A percentile compares a stretch with the other conserved stretches of the same genome.
phyloP scores from a whole-genome alignment of 2,329 filamentous ascomycete genomes.

The Camptophora hylomeconis region DNA sequence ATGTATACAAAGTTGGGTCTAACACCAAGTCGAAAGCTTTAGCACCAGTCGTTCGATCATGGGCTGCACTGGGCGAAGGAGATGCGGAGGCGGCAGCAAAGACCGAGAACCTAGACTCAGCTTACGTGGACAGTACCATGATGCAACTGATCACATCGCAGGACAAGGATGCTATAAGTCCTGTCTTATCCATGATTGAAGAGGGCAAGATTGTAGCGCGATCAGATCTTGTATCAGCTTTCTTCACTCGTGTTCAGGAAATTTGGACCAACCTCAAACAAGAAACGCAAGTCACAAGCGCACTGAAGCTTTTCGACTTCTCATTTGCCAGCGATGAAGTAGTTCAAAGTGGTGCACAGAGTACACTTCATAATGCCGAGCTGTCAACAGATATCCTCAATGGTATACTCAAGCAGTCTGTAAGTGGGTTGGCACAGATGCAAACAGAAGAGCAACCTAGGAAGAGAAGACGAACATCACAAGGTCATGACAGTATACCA shows the following conservation, averaged over 20 bases:
- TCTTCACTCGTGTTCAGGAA: slow-evolving; percentile 55
- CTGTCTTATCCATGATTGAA: slow-evolving; percentile 39
- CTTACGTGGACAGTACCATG: slow-evolving; percentile 40
- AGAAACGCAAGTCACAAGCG: slow-evolving; percentile 24
- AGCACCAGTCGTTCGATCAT: slow-evolving; percentile 60
- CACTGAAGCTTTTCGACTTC: slow-evolving; percentile 29
- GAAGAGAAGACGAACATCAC: slow-evolving; percentile 66
- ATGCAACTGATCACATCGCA: slow-evolving; percentile 41
- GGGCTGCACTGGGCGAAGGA: slow-evolving; percentile 44
- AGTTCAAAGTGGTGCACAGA: slow-evolving; percentile 12
- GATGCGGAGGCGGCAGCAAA: slow-evolving; percentile 39
- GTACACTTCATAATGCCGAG: slow-evolving; percentile 10
- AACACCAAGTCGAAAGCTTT: slow-evolving; percentile 60
- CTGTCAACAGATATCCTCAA: slow-evolving; percentile 38
- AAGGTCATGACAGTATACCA: slow-evolving; percentile 25
- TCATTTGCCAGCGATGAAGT: slow-evolving; percentile 21
- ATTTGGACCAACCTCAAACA: slow-evolving; percentile 49
- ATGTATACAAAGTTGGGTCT: slow-evolving; percentile 59
- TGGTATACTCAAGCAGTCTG: slow-evolving; percentile 60
- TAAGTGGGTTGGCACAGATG: slow-evolving; percentile 52
- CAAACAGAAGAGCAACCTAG: slow-evolving; percentile 58
- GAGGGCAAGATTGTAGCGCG: slow-evolving; percentile 27
- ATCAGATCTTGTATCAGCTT: slow-evolving; percentile 46
- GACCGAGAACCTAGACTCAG: slow-evolving; percentile 34
- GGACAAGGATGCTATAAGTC: slow-evolving; percentile 43